Base-by-base conservation (phyloP, 2,329 filamentous ascomycete species). In the Fusarium irregulare region DNA sequence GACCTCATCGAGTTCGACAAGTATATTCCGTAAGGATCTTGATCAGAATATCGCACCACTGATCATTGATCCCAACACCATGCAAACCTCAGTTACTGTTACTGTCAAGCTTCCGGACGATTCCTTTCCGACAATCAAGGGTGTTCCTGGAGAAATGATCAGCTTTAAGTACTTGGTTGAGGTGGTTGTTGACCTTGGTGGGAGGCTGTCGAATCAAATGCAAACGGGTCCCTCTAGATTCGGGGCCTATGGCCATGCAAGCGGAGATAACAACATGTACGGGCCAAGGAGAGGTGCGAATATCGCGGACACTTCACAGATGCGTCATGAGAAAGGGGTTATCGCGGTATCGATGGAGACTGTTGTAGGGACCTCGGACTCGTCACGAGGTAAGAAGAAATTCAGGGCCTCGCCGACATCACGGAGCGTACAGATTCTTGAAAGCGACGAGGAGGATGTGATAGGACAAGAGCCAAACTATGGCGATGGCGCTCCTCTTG, bases 81-180 rank as follows among this genome's bases (percentile, higher is more conserved):
- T 98, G 71, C 91, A 90, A 21, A 90, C 94, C 2, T 91, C 91
- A 47, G 89, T 98, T 44, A 96, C 91, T 18, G 92, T 94, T 6
- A 92, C 92, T 5, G 89, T 99, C 18, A 90, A 93, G 72, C 88
- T 98, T 4, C 96, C 96, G 0, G 93, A 97, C 68, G 93, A 97
- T 75, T 90, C 90, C 0, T 98, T 98, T 73, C 95, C 96, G 0
- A 97, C 94, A 4, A 98, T 98, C 67, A 90, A 89, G 28, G 91
- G 91, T 57, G 93, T 98, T 0, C 96, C 96, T 0, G 94, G 95
- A 6, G 91, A 93, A 34, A 96, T 98, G 90, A 96, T 99, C 70
- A 94, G 91, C 73, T 98, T 99, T 83, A 93, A 91, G 72, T 98
- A 99, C 76, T 93, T 94, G 72, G 87, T 98, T 21, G 96, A 99